Evolutionary conservation across 306 rosid species (phyloP), one percentile per base, ranked within the genome.

Genomic region (Inga laurina): DNA sequence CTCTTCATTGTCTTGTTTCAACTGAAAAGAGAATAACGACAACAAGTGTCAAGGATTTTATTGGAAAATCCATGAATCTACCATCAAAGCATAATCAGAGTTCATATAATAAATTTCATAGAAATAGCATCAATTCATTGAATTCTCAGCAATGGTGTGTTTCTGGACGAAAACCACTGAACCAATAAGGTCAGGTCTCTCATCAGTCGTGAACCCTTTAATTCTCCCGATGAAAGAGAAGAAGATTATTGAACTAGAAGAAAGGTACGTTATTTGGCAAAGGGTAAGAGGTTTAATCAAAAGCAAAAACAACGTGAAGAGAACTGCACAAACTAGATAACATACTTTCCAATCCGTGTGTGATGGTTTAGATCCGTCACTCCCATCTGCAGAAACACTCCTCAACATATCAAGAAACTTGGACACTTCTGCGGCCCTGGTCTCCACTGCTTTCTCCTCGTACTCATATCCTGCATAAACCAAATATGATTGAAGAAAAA

Each of bases 1-100:
- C 71, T 92, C 97, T 77, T 94, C 99, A 24, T 82, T 92, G n/a
- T 94, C 99, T 48, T 97, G 98, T 86, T 94, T 97, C 80, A 91
- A 83, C 99, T 97, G 96, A 74, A 75, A 84, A 82, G 81, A 85
- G 39, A 86, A 81, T 86, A 61, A 72, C 52, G 84, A 27, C 79
- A 7, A 73, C 72, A 2, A 74, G 8, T 62, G 22, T 82, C 45
- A 2, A 67, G 49, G 35, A 49, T 30, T 81, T 66, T 59, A 82
- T 46, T 8, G 49, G 71, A 34, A 62, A 74, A 69, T 13, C 43
- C 69, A 75, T 49, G 46, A 35, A 70, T 37, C 56, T 49, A 69
- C 34, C 51, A 22, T 57, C 9, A 74, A 81, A 72, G 78, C 77
- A 24, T 15, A 75, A 54, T 49, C 88, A 78, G 43, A 78, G 51